Base-by-base conservation (phyloP, 1,284 basidiomycete genomes). In the Rhodotorula sp. region DNA sequence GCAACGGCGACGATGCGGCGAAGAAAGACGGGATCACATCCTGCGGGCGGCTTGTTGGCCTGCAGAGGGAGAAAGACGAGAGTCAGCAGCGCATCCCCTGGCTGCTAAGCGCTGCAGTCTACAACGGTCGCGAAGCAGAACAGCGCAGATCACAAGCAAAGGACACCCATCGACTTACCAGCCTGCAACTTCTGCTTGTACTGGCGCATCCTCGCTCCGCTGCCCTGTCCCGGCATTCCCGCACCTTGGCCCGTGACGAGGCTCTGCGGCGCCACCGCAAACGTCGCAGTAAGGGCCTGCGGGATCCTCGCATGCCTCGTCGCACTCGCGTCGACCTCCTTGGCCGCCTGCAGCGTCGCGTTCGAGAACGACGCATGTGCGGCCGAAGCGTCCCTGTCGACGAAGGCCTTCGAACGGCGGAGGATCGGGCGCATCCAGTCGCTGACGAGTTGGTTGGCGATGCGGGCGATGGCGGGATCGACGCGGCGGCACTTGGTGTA, bases 401-500 rank as follows among this genome's bases (percentile, higher is more conserved):
- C 85, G 81, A 90, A 92, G 39, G 89, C 90, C 6, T 92, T 90
- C 20, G 89, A 90, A 53, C 92, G 88, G 78, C 94, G 92, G 82
- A 96, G 89, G 81, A 96, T 95, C 0, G 94, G 94, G n/a, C 94
- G 85, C 32, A 91, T 92, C 77, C 92, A 96, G 29, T 84, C 81
- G 66, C 89, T 90, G 59, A 98, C 88, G 59, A 99, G 89, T 57
- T 90, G 87, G 76, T 90, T 87, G 19, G 96, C 95, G 63, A 87
- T 87, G 62, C 92, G 88, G 49, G 84, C 83, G 69, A 99, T 90
- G 61, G 88, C 86, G 0, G 90, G 85, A 13, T 90, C 90, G 56
- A 95, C 94, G 60, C 92, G 89, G 79, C 89, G 91, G 84, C 88
- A 90, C 79, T 94, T 92, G 39, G 92, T 95, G 85, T 99, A 99